Percentiles rank a stretch among this genome's conserved stretches.
Conservation (phyloP, 768 basidiomycete species). For the Botryobasidium botryosum region DNA sequence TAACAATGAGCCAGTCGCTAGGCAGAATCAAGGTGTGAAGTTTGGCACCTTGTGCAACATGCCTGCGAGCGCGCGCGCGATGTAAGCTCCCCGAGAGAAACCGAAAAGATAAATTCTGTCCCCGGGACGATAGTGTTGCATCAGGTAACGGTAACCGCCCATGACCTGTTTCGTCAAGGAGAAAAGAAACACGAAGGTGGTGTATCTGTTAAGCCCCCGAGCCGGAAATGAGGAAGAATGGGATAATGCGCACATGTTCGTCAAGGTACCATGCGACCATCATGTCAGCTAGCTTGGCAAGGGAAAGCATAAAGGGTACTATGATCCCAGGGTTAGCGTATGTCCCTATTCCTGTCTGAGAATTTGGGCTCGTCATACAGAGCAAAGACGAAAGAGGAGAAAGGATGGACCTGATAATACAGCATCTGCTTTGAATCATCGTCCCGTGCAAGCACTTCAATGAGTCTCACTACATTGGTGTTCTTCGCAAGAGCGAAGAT, state of each 20-base stretch:
- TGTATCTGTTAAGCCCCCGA: not conserved
- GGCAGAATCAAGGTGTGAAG: not conserved
- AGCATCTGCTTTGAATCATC: constrained; percentile 34
- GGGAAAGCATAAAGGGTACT: constrained; percentile 35
- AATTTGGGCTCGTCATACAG: not conserved
- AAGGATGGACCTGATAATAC: constrained; percentile 47
- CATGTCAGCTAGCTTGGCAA: constrained; percentile 43
- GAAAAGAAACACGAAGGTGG: not conserved
- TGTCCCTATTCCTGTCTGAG: constrained; percentile 31
- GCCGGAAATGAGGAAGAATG: no score
- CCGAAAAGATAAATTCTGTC: constrained; percentile 23
- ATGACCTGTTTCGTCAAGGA: not conserved
- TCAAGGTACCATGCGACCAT: constrained; percentile 65
- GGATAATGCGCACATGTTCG: constrained; percentile 26
- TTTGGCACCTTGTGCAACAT: constrained; percentile 36
- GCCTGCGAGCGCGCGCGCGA: constrained; percentile 15
- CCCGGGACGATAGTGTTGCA: constrained; percentile 11
- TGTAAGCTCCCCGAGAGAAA: constrained; percentile 19
- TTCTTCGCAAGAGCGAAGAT: constrained; percentile 22
- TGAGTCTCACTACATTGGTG: constrained; percentile 56
- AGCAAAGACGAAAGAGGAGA: no score
- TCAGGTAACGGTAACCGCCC: constrained; percentile 9
- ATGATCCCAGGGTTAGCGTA: constrained; percentile 45
- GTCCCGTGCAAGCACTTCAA: constrained; percentile 47
- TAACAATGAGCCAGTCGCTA: not conserved